phyloP scores from a whole-genome alignment of 2,329 filamentous ascomycete species.

The Colletotrichum sp. region DNA sequence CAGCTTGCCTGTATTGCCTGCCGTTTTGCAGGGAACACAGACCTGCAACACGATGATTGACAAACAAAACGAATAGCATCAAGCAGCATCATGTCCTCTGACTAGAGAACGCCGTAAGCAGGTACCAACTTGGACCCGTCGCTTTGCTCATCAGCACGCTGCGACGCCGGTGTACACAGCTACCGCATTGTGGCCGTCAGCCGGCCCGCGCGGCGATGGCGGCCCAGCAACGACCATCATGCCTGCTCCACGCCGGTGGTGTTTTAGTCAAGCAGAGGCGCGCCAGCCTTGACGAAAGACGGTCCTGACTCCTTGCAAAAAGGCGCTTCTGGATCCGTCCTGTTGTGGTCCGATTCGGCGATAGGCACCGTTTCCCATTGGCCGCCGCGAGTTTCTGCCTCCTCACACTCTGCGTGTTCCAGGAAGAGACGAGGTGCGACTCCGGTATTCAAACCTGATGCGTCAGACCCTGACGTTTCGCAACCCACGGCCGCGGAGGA shows the following conservation, averaged over 20 bases:
- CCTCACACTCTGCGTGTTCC: slow-evolving; percentile 23
- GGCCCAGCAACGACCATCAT: slow-evolving; percentile 19
- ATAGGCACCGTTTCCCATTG: slow-evolving; percentile 20
- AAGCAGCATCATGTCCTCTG: not conserved
- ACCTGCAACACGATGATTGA: not conserved
- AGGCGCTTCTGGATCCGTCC: slow-evolving; percentile 19
- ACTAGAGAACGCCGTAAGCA: not conserved
- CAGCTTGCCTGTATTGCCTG: not conserved
- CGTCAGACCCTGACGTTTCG: slow-evolving; percentile 22
- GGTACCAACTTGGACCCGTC: not conserved
- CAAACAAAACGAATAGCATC: not conserved
- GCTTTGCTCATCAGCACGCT: not conserved
- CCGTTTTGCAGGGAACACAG: not conserved
- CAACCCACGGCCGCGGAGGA: slow-evolving; percentile 15
- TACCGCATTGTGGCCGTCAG: slow-evolving; percentile 12
- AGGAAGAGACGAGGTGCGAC: slow-evolving; percentile 22
- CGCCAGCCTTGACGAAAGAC: slow-evolving; percentile 15
- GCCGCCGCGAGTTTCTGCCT: slow-evolving; percentile 15
- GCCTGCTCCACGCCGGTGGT: slow-evolving; percentile 15
- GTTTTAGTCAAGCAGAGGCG: slow-evolving; percentile 19
- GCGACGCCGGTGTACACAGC: not conserved
- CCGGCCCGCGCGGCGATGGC: slow-evolving; percentile 19
- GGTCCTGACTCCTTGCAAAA: slow-evolving; percentile 11
- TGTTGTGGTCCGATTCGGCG: slow-evolving; percentile 23
- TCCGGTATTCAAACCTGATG: slow-evolving; percentile 21